Percentiles rank a stretch among this genome's conserved stretches.
Evolutionary conservation across 2,329 filamentous ascomycete genomes (phyloP).

Genomic region (Chalaropsis ovoidea): DNA sequence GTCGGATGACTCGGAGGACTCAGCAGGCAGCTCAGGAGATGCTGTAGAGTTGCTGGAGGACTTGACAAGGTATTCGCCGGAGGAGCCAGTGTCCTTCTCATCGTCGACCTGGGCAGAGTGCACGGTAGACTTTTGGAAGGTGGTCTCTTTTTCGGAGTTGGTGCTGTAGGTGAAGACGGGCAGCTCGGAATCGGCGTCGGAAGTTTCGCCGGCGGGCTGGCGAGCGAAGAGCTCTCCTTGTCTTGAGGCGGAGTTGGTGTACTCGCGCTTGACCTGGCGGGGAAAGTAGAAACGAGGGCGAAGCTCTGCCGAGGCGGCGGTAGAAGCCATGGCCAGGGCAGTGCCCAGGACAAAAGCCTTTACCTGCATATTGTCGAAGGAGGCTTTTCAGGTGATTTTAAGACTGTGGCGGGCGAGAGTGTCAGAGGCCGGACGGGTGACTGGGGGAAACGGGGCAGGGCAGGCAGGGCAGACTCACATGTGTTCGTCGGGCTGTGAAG

Average conservation of each 20-base stretch:
- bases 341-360: slow-evolving; percentile 38
- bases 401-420: no score
- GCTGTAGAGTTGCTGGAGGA: slow-evolving; percentile 1
- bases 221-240: slow-evolving; percentile 29
- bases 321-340: slow-evolving; percentile 41
- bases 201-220: background rate
- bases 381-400: no score
- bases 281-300: slow-evolving; percentile 49
- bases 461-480: slow-evolving; percentile 8
- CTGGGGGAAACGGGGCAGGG: background rate
- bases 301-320: slow-evolving; percentile 37
- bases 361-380: slow-evolving; percentile 39
- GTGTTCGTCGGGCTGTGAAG: slow-evolving; percentile 38
- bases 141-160: slow-evolving; percentile 16
- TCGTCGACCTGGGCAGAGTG: background rate
- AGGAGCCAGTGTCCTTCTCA: background rate
- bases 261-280: slow-evolving; percentile 45
- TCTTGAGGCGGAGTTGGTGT: slow-evolving; percentile 38
- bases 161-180: slow-evolving; percentile 8
- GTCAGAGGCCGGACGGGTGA: no score
- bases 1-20: background rate
- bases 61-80: background rate
- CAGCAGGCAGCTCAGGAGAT: background rate
- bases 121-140: slow-evolving; percentile 1
- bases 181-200: background rate